These are phyloP conservation scores for Rubus idaeus DNA, from an alignment of 306 rosid species.

Conservation along the genomic window DNA sequence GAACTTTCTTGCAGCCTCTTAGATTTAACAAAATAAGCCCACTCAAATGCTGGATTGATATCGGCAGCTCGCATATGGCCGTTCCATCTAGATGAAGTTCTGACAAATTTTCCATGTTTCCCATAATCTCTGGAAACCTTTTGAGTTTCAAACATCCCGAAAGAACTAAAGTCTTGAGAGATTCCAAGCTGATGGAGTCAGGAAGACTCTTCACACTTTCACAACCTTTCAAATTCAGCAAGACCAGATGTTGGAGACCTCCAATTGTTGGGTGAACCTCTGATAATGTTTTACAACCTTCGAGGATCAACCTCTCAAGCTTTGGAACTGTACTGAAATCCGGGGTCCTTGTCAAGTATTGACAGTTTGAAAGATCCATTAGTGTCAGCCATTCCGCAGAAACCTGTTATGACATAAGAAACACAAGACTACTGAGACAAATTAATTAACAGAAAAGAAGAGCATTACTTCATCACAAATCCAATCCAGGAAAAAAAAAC, in stretches of 20 bases:
- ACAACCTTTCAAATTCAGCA: constrained; percentile 17
- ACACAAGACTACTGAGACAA: neutral
- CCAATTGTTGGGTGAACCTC: constrained; percentile 13
- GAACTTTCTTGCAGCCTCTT: neutral
- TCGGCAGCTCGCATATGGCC: neutral
- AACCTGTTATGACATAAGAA: neutral
- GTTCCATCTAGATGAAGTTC: neutral
- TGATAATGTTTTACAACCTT: constrained; percentile 1
- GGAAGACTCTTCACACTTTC: constrained; percentile 8
- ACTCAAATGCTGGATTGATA: neutral
- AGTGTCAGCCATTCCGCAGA: neutral
- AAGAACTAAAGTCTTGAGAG: constrained; percentile 7
- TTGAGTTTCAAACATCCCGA: constrained; percentile 18
- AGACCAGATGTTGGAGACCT: neutral
- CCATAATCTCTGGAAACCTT: constrained; percentile 6
- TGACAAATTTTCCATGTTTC: neutral
- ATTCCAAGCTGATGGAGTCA: constrained; percentile 9
- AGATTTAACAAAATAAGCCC: neutral
- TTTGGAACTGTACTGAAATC: constrained; percentile 7
- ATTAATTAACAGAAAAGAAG: too few species aligned
- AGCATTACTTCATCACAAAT: too few species aligned
- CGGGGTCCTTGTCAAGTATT: constrained; percentile 4
- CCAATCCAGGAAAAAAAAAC: too few species aligned
- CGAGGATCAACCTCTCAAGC: constrained; percentile 15
- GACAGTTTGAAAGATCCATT: neutral